phyloP scores from a whole-genome alignment of 2,329 filamentous ascomycete genomes.

The Microdochium trichocladiopsis region DNA sequence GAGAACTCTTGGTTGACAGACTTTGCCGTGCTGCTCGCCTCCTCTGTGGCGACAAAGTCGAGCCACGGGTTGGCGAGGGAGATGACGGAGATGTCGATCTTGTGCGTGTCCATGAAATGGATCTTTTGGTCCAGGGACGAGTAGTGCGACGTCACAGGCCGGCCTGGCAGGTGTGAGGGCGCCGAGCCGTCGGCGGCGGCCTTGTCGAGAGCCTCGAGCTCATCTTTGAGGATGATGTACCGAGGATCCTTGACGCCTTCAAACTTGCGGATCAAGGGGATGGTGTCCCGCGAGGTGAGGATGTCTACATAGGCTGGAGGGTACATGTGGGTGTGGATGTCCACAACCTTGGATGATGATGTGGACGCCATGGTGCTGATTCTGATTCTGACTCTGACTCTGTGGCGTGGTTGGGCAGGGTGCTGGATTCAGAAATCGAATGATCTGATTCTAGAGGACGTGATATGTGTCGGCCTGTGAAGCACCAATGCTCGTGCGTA shows the following conservation, averaged over 20 bases:
- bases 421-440: too few relatives aligned
- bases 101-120: constrained; percentile 79
- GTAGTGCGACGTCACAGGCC: constrained; percentile 79
- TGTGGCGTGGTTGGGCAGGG: too few relatives aligned
- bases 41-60: constrained; percentile 63
- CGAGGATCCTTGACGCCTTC: constrained; percentile 48
- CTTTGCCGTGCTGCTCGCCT: constrained; percentile 56
- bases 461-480: too few relatives aligned
- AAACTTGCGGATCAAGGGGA: constrained; percentile 67
- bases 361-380: constrained; percentile 23
- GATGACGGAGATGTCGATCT: constrained; percentile 76
- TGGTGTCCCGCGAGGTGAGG: constrained; percentile 49
- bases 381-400: background rate
- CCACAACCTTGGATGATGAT: constrained; percentile 43
- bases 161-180: constrained; percentile 57
- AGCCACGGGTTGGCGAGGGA: constrained; percentile 93
- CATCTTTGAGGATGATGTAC: constrained; percentile 55
- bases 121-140: constrained; percentile 74
- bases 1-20: constrained; percentile 75
- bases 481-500: too few relatives aligned
- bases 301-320: constrained; percentile 56
- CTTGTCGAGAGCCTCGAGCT: constrained; percentile 37
- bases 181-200: constrained; percentile 37
- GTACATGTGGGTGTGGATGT: constrained; percentile 67
- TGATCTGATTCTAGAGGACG: too few relatives aligned